These are phyloP conservation scores for Vigna hirtella DNA, from an alignment of 306 rosid genomes.

Conservation along the genomic window DNA sequence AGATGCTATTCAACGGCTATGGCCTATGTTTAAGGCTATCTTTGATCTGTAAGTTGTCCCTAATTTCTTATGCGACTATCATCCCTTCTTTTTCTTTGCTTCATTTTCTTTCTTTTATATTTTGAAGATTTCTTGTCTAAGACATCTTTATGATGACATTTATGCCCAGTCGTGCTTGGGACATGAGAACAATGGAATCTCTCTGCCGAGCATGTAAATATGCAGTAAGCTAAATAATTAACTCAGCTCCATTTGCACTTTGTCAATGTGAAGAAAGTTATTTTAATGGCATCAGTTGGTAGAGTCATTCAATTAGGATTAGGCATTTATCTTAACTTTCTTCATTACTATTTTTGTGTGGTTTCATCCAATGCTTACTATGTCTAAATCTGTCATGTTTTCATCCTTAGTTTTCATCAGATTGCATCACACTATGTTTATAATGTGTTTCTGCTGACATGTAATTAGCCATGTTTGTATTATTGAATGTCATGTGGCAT, in stretches of 20 bases:
- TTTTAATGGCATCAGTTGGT: constrained; percentile 29
- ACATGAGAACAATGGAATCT: constrained; percentile 99
- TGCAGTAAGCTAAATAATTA: constrained; percentile 62
- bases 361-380: constrained; percentile 35
- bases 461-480: constrained; percentile 40
- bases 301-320: constrained; percentile 28
- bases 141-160: constrained; percentile 38
- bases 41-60: constrained; percentile 85
- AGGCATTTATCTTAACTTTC: constrained; percentile 21
- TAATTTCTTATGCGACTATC: constrained; percentile 31
- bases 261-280: constrained; percentile 28
- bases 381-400: not conserved
- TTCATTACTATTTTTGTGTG: constrained; percentile 2
- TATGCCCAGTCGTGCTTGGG: constrained; percentile 96
- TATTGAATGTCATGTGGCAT: constrained; percentile 53
- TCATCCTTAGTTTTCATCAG: constrained; percentile 11
- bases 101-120: constrained; percentile 8
- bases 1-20: constrained; percentile 89
- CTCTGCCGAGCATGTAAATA: constrained; percentile 99
- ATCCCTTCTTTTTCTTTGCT: not conserved
- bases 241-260: constrained; percentile 23
- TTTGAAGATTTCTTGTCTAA: constrained; percentile 35
- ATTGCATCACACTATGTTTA: constrained; percentile 20
- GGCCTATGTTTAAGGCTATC: constrained; percentile 97
- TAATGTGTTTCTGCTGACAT: constrained; percentile 5